phyloP scores from a whole-genome alignment of 192 early-diverging fungal species.

The Coemansia sp. region DNA sequence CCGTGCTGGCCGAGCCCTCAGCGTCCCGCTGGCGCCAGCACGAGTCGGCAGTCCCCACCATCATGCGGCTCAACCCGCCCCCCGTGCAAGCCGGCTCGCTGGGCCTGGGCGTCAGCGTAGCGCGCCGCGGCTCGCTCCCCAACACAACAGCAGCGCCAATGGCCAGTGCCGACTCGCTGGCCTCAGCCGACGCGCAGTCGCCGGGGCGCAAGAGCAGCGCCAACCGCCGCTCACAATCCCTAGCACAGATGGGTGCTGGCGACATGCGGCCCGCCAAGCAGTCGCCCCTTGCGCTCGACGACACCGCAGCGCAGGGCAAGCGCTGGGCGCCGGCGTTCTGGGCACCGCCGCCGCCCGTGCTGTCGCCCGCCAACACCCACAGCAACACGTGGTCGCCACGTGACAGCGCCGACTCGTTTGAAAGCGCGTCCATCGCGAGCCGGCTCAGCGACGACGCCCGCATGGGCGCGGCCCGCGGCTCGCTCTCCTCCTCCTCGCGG shows the following conservation, averaged over 20 bases:
- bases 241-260: background rate
- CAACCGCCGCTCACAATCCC: background rate
- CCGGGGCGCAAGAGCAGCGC: background rate
- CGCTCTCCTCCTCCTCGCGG: background rate
- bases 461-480: constrained; percentile 6
- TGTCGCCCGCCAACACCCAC: background rate
- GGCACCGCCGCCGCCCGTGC: constrained; percentile 17
- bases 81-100: background rate
- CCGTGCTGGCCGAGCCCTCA: background rate
- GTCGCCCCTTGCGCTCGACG: background rate
- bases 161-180: background rate
- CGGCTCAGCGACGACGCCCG: constrained; percentile 21
- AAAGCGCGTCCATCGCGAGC: constrained; percentile 12
- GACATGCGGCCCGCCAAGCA: background rate
- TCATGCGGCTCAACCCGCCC: constrained; percentile 4
- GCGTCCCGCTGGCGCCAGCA: background rate
- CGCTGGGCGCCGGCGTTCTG: constrained; percentile 44
- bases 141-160: background rate
- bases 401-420: constrained; percentile 21
- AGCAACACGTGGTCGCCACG: constrained; percentile 28
- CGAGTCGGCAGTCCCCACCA: background rate
- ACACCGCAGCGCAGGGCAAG: background rate
- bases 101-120: constrained; percentile 24
- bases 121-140: background rate
- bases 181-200: background rate